phyloP scores from a whole-genome alignment of 129 eudicot species.

The Centaurea solstitialis region DNA sequence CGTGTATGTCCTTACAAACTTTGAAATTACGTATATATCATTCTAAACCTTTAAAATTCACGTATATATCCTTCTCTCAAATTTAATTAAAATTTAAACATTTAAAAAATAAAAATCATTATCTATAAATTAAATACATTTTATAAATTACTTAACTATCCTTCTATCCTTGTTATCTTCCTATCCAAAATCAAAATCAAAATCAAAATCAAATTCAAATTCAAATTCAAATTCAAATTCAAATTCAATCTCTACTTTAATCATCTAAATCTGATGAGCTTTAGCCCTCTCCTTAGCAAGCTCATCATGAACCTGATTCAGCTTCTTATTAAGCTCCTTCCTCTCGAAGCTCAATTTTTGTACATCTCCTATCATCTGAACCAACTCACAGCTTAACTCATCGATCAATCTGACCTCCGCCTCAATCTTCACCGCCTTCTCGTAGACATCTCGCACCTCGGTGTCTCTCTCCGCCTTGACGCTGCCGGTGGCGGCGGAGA shows the following conservation, averaged over 20 bases:
- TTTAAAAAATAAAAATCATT: no score
- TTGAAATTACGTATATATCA: no score
- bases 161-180: no score
- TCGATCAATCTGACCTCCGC: constrained; percentile 45
- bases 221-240: no score
- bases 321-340: constrained; percentile 47
- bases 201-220: no score
- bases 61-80: no score
- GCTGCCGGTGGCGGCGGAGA: constrained; percentile 44
- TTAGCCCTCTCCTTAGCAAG: constrained; percentile 30
- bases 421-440: constrained; percentile 54
- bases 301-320: constrained; percentile 37
- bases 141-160: no score
- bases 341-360: constrained; percentile 49
- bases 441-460: constrained; percentile 56
- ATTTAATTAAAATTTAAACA: no score
- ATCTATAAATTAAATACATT: no score
- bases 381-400: constrained; percentile 45
- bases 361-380: constrained; percentile 52
- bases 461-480: constrained; percentile 63
- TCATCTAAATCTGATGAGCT: constrained; percentile 20
- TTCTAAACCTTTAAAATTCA: no score
- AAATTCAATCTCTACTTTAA: constrained; percentile 60
- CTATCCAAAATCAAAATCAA: no score
- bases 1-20: no score